These are phyloP conservation scores for Blastocystis sp. DNA, from an alignment of 352 stramenopile genomes.

Conservation along the genomic window DNA sequence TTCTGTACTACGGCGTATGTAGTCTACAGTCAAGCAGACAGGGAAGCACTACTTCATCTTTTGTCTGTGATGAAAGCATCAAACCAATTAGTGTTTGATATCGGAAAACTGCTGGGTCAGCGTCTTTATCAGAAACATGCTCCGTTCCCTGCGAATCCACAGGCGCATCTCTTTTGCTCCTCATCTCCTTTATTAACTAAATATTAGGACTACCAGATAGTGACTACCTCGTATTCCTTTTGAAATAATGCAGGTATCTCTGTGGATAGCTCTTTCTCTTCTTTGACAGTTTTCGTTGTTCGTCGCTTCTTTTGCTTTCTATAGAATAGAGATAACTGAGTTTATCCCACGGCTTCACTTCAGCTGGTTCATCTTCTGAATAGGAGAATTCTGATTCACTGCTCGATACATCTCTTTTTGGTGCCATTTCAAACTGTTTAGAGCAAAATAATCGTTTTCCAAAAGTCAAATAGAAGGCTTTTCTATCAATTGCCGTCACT, in stretches of 20 bases:
- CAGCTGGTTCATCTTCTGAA: background rate
- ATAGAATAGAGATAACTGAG: background rate
- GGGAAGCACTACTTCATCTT: conserved; percentile 76
- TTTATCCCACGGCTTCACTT: background rate
- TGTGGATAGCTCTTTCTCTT: background rate
- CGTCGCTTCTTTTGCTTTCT: background rate
- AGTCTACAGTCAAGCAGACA: conserved; percentile 69
- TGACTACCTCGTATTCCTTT: background rate
- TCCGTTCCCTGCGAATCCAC: conserved; percentile 72
- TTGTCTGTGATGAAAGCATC: conserved; percentile 92
- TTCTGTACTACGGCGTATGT: conserved; percentile 70
- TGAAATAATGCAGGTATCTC: background rate
- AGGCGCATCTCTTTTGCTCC: conserved; percentile 70
- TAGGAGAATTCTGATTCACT: background rate
- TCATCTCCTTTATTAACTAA: conserved; percentile 71
- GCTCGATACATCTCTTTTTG: background rate
- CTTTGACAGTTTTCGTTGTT: background rate
- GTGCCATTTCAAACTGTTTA: background rate
- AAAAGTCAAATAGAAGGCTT: background rate
- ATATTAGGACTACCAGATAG: background rate
- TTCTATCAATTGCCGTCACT: background rate
- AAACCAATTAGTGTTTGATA: conserved; percentile 89
- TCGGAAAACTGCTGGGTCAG: conserved; percentile 67
- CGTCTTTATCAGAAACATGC: conserved; percentile 67
- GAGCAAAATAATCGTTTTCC: background rate